Evolutionary conservation across 768 basidiomycete genomes (phyloP).

Genomic region (Collybiopsis luxurians): DNA sequence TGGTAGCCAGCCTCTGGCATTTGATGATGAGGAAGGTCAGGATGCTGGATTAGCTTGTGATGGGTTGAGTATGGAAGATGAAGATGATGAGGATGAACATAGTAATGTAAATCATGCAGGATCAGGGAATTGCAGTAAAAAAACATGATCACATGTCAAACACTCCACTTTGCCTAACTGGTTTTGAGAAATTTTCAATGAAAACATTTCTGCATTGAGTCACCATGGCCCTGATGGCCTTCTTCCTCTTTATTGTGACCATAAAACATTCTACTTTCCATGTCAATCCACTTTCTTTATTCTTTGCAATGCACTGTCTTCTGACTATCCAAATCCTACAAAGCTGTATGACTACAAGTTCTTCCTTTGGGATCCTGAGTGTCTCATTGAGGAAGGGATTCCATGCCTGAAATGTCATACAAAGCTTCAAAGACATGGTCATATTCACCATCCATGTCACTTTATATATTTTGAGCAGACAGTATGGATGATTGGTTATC

Average conservation of each 20-base stretch:
- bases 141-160: background rate
- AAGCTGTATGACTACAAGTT: no score
- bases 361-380: background rate
- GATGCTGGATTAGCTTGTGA: background rate
- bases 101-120: background rate
- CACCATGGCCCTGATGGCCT: background rate
- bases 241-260: background rate
- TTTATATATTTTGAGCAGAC: constrained; percentile 14
- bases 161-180: background rate
- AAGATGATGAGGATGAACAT: background rate
- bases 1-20: no score
- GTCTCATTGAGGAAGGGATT: background rate
- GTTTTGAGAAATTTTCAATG: background rate
- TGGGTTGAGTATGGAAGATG: background rate
- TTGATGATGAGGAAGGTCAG: background rate
- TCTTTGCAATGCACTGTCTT: no score
- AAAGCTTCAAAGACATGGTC: no score
- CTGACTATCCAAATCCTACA: no score
- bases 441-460: background rate
- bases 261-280: background rate
- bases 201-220: background rate
- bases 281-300: background rate
- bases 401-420: background rate
- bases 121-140: background rate
- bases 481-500: constrained; percentile 22